Evolutionary conservation across 805 yeast genomes (phyloP).

Genomic region (Ogataea nakhonphanomensis): DNA sequence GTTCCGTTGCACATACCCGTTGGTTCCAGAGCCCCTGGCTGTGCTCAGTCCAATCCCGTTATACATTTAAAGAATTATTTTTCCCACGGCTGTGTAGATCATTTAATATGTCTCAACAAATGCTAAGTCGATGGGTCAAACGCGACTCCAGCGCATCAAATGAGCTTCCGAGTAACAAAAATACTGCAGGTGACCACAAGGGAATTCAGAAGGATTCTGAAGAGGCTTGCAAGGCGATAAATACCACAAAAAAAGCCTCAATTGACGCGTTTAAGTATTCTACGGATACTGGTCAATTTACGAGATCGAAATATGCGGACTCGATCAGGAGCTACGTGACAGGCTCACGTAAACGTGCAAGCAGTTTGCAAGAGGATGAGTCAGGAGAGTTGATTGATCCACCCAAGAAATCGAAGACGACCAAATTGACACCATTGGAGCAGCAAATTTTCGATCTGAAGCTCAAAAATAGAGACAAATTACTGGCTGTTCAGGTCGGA

Average conservation of each 20-base stretch:
- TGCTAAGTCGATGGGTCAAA: conserved; percentile 20
- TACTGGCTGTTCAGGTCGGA: conserved; percentile 84
- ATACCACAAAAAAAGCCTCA: neutral
- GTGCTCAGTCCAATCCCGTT: conserved; percentile 56
- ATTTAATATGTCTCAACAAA: conserved; percentile 21
- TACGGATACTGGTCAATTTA: neutral
- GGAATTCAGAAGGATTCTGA: neutral
- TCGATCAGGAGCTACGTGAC: conserved; percentile 5
- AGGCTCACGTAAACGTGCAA: conserved; percentile 3
- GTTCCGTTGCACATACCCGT: conserved; percentile 56
- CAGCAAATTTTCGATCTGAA: conserved; percentile 72
- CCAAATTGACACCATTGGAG: conserved; percentile 71
- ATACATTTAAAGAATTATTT: conserved; percentile 25
- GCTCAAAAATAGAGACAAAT: conserved; percentile 53
- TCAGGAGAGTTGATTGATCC: neutral
- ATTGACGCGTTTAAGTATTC: conserved; percentile 9
- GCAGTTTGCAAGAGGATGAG: conserved; percentile 4
- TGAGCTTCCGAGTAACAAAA: neutral
- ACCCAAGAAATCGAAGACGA: conserved; percentile 11
- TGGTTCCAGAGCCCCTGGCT: conserved; percentile 61
- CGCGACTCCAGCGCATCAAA: neutral
- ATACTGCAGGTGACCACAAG: neutral
- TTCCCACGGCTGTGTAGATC: conserved; percentile 10
- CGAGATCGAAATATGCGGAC: conserved; percentile 1
- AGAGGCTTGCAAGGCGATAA: neutral